Base-by-base conservation (phyloP, 139 green algal species). In the Haematococcus lacustris region DNA sequence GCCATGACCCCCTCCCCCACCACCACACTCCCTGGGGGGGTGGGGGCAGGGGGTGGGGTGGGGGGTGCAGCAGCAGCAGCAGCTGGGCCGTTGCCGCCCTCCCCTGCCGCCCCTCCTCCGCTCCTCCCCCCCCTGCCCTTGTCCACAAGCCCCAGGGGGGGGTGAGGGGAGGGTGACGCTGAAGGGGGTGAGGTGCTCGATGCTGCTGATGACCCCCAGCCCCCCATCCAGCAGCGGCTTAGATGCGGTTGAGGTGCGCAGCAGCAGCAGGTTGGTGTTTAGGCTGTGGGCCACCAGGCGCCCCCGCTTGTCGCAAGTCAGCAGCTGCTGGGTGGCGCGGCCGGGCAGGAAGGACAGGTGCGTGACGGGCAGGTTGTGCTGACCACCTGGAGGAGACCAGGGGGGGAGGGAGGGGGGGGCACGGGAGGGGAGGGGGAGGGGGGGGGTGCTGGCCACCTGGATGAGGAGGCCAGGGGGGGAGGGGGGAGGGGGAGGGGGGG, bases 1-100 rank as follows among this genome's bases (percentile, higher is more conserved):
- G 71, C 73, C 35, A 83, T 75, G 1, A 83, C 38, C 23, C 83
- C 83, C 17, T 88, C 83, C 9, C 83, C 83, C 30, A 85, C 83
- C 2, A 68, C 68, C 67, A 33, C 37, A 2, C 26, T 25, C 73
- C 59, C n/a, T 43, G 64, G 4, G 61, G 32, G n/a, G 43, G 70
- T 51, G 7, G 69, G 37, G 66, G 30, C 7, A n/a, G 28, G 43
- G 68, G 7, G n/a, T 25, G 5, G 6, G 28, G 59, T 66, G 59
- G 59, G 28, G 59, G 30, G 26, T 4, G 39, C 37, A 9, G 2
- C 70, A 68, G n/a, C n/a, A n/a, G 34, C 63, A 38, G 34, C 7
- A 23, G 63, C 51, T 39, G 3, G 43, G 50, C 53, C 17, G 47
- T 35, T 53, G 71, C 40, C 38, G 60, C 60, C 47, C 60, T 21